Evolutionary conservation across 495 filamentous ascomycete genomes (phyloP).

Genomic region (Aspergillus ellipticus): DNA sequence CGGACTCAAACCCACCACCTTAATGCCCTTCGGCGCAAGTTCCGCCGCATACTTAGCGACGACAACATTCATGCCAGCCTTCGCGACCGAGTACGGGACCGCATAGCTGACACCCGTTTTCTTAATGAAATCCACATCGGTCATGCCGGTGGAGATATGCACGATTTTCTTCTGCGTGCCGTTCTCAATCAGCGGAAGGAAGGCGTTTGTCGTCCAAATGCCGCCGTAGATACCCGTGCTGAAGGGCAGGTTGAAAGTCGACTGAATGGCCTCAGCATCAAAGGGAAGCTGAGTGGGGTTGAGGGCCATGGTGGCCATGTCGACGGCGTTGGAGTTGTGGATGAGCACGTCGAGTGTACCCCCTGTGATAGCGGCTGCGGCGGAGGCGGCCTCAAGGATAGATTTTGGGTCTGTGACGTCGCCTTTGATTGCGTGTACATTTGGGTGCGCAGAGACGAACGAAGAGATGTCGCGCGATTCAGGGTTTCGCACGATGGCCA

Average conservation of each 20-base stretch:
- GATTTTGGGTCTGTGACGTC: slow-evolving; percentile 40
- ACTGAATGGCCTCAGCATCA: slow-evolving; percentile 15
- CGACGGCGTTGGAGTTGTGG: slow-evolving; percentile 39
- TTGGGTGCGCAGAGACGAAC: slow-evolving; percentile 24
- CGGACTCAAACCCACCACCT: slow-evolving; percentile 30
- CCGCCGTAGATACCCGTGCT: slow-evolving; percentile 19
- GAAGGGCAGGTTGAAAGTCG: slow-evolving; percentile 13
- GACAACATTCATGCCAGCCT: slow-evolving; percentile 41
- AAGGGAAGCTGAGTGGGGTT: slow-evolving; percentile 19
- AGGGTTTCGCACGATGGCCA: slow-evolving; percentile 44
- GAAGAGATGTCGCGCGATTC: slow-evolving; percentile 28
- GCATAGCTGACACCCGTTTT: slow-evolving; percentile 21
- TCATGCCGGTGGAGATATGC: slow-evolving; percentile 43
- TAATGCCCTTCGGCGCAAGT: slow-evolving; percentile 28
- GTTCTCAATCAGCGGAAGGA: slow-evolving; percentile 42
- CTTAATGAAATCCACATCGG: slow-evolving; percentile 38
- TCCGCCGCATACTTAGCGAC: slow-evolving; percentile 39
- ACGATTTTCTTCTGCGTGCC: slow-evolving; percentile 45
- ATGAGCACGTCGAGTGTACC: slow-evolving; percentile 45
- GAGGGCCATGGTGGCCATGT: slow-evolving; percentile 15
- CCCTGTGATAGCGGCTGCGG: slow-evolving; percentile 33
- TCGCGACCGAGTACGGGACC: slow-evolving; percentile 32
- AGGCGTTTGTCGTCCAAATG: slow-evolving; percentile 32
- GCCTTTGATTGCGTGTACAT: slow-evolving; percentile 44
- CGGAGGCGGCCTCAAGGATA: slow-evolving; percentile 39